These are phyloP conservation scores for Dichotomopilus funicola DNA, from an alignment of 2,329 filamentous ascomycete species.

Conservation along the genomic window DNA sequence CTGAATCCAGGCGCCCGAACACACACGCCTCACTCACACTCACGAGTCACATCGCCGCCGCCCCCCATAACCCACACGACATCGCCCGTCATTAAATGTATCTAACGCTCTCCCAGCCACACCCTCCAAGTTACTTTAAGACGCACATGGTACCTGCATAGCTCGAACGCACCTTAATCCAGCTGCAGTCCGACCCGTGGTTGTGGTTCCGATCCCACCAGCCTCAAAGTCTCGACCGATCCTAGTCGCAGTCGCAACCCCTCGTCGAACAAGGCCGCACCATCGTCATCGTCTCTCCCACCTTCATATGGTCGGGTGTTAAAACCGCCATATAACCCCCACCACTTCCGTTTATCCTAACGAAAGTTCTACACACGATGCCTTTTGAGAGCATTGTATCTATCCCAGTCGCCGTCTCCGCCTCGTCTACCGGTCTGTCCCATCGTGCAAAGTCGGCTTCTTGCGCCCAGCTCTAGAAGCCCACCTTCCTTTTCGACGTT, in stretches of 20 bases:
- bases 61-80: conserved; percentile 12
- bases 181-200: conserved; percentile 6
- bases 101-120: conserved; percentile 19
- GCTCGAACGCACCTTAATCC: conserved; percentile 11
- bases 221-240: conserved; percentile 1
- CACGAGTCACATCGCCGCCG: conserved; percentile 21
- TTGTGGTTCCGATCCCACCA: conserved; percentile 11
- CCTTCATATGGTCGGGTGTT: conserved; percentile 27
- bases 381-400: conserved; percentile 46
- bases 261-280: conserved; percentile 1
- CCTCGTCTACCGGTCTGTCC: conserved; percentile 54
- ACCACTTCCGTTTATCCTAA: conserved; percentile 26
- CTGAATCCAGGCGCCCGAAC: conserved; percentile 21
- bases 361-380: conserved; percentile 42
- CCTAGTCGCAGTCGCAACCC: background rate
- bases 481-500: conserved; percentile 37
- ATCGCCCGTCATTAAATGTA: conserved; percentile 14
- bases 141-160: conserved; percentile 23
- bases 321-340: conserved; percentile 29
- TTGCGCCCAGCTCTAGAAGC: conserved; percentile 39
- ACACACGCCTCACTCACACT: conserved; percentile 13
- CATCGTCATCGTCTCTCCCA: conserved; percentile 9
- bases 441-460: conserved; percentile 46
- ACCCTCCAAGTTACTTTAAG: conserved; percentile 6
- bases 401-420: conserved; percentile 58